A percentile compares a stretch with the other conserved stretches of the same genome.
phyloP scores from a whole-genome alignment of 169 alveolate genomes.

The Eimeria necatrix region DNA sequence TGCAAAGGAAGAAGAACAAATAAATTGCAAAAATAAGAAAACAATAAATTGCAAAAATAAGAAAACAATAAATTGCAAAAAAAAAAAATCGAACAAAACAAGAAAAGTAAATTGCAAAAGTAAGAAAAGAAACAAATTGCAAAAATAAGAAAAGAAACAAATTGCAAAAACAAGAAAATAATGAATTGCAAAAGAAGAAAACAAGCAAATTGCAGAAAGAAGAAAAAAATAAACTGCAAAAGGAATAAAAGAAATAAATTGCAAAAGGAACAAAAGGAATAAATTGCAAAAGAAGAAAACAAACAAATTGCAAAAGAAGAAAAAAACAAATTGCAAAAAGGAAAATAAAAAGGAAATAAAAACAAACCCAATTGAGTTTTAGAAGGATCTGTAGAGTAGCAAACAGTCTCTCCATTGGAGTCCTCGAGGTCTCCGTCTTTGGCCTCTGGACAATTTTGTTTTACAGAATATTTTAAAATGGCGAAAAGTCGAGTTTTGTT shows the following conservation, averaged over 20 bases:
- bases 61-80: no score
- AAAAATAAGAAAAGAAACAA: neutral
- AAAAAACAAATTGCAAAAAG: neutral
- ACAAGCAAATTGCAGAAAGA: neutral
- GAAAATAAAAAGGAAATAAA: neutral
- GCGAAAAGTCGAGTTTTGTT: constrained; percentile 79
- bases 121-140: no score
- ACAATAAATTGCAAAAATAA: no score
- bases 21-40: neutral
- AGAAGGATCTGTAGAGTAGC: constrained; percentile 84
- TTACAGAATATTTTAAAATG: constrained; percentile 76
- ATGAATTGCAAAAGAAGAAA: neutral
- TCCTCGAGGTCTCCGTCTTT: constrained; percentile 84
- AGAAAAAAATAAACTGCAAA: neutral
- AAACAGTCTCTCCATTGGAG: constrained; percentile 80
- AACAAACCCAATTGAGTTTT: constrained; percentile 82
- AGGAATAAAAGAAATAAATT: neutral
- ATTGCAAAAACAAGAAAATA: no score
- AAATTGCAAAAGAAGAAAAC: neutral
- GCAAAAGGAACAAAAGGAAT: neutral
- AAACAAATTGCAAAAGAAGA: neutral
- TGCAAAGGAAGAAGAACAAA: neutral
- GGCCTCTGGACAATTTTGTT: constrained; percentile 64
- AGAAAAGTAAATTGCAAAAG: neutral
- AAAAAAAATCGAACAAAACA: neutral